Evolutionary conservation across 2,329 filamentous ascomycete species (phyloP).

Genomic region (Fusarium musae): DNA sequence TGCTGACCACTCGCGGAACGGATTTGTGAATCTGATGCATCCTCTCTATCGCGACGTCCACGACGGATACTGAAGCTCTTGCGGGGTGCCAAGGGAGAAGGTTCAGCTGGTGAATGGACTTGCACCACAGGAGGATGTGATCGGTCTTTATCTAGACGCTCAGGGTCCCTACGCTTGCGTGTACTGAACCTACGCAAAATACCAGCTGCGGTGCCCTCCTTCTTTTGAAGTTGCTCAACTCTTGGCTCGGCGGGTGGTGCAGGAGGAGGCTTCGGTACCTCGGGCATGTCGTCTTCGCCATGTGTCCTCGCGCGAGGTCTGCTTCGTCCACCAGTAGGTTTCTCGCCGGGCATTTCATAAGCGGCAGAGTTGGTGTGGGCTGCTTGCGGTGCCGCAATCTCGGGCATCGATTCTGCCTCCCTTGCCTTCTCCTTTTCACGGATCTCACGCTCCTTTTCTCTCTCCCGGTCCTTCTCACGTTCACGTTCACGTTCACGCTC

Average conservation of each 20-base stretch:
- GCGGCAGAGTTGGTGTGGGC: conserved; percentile 87
- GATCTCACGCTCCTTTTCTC: conserved; percentile 32
- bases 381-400: conserved; percentile 82
- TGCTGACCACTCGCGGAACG: conserved; percentile 74
- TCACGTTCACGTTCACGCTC: conserved; percentile 43
- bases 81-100: conserved; percentile 68
- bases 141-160: conserved; percentile 70
- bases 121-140: conserved; percentile 79
- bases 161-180: conserved; percentile 76
- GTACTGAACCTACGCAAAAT: conserved; percentile 92
- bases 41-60: conserved; percentile 65
- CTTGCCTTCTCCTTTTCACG: conserved; percentile 48
- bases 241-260: conserved; percentile 63
- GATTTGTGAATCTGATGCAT: conserved; percentile 57
- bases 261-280: conserved; percentile 55
- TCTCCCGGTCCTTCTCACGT: conserved; percentile 26
- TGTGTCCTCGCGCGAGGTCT: conserved; percentile 90
- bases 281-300: conserved; percentile 89
- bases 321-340: conserved; percentile 82
- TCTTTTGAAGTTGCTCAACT: conserved; percentile 73
- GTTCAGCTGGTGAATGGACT: conserved; percentile 80
- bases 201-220: conserved; percentile 87
- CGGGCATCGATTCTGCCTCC: conserved; percentile 68
- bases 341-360: conserved; percentile 91
- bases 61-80: conserved; percentile 90